Percentiles rank a stretch among this genome's conserved stretches.
These are phyloP conservation scores for Lindgomyces ingoldianus DNA, from an alignment of 495 filamentous ascomycete genomes.

Conservation along the genomic window DNA sequence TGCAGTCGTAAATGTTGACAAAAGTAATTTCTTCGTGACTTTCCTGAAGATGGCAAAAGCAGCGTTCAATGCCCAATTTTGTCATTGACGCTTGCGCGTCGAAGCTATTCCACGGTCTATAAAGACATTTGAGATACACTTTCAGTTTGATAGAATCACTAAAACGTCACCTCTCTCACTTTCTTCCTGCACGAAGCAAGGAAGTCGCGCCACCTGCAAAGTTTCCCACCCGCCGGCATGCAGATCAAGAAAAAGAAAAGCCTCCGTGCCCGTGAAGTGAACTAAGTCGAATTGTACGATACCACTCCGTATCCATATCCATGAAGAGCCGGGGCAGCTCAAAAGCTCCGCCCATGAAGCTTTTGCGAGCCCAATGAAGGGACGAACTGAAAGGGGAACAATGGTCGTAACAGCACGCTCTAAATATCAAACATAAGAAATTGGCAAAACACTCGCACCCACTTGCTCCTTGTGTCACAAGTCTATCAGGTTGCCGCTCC, in stretches of 20 bases:
- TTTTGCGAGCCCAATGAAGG: slow-evolving; percentile 24
- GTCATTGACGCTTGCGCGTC: not conserved
- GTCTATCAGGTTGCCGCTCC: slow-evolving; percentile 84
- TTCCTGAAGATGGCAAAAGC: not conserved
- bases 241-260: not conserved
- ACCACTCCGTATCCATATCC: not conserved
- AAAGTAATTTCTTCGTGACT: not conserved
- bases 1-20: not conserved
- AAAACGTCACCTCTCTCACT: not conserved
- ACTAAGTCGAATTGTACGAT: slow-evolving; percentile 1
- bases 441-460: not conserved
- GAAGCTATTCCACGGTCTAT: not conserved
- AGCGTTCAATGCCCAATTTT: not conserved
- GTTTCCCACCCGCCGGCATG: not conserved
- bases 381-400: slow-evolving; percentile 4
- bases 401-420: slow-evolving; percentile 12
- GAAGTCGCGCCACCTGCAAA: not conserved
- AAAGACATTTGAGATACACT: not conserved
- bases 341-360: slow-evolving; percentile 29
- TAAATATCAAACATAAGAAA: slow-evolving; percentile 34
- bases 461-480: slow-evolving; percentile 51
- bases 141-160: slow-evolving; percentile 5
- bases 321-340: slow-evolving; percentile 4
- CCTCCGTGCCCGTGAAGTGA: not conserved
- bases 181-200: not conserved